phyloP scores from a whole-genome alignment of 257 asterid species.

The Leptodermis oblonga region DNA sequence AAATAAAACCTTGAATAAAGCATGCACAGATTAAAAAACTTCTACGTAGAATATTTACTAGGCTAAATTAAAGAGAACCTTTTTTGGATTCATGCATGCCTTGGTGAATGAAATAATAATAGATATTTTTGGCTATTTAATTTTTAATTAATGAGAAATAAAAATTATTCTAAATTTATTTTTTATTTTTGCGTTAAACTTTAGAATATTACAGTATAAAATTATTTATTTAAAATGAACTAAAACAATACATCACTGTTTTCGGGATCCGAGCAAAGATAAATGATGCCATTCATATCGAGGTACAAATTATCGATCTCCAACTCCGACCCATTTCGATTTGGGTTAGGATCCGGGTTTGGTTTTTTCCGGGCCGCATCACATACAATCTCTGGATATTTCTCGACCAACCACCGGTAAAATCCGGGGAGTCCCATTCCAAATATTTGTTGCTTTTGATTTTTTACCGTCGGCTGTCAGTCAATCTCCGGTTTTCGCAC shows the following conservation, averaged over 20 bases:
- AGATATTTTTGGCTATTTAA: too few relatives aligned
- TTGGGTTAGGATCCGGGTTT: background rate
- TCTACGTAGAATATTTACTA: background rate
- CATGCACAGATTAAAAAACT: background rate
- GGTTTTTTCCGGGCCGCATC: background rate
- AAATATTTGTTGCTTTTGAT: too few relatives aligned
- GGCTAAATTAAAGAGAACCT: background rate
- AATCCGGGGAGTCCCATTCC: constrained; percentile 25
- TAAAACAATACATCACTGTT: background rate
- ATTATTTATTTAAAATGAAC: too few relatives aligned
- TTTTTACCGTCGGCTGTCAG: too few relatives aligned
- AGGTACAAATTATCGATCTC: constrained; percentile 22
- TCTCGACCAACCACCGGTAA: constrained; percentile 19
- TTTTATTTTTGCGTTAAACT: too few relatives aligned
- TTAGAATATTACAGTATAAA: too few relatives aligned
- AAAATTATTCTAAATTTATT: too few relatives aligned
- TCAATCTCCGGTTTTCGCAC: too few relatives aligned
- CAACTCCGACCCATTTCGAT: background rate
- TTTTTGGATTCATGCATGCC: too few relatives aligned
- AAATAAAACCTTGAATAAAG: background rate
- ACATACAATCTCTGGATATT: constrained; percentile 15
- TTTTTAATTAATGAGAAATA: too few relatives aligned
- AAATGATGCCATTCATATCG: constrained; percentile 29
- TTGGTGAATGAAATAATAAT: too few relatives aligned
- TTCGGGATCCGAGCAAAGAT: constrained; percentile 24